Evolutionary conservation across 1,284 basidiomycete genomes (phyloP).

Genomic region (Austropuccinia psidii): DNA sequence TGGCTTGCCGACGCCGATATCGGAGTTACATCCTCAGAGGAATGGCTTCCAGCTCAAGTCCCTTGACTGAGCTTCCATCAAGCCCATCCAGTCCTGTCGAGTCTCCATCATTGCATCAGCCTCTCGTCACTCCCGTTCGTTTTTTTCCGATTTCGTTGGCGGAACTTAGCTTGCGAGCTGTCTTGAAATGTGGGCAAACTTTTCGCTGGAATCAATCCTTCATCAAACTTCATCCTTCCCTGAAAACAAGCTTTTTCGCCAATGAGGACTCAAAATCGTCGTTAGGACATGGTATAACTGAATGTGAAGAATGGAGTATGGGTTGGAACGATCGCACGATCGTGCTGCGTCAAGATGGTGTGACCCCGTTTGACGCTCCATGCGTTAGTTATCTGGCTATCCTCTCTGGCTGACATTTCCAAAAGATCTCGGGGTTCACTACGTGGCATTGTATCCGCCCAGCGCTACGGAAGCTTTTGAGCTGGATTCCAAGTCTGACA

Average conservation of each 20-base stretch:
- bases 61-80: too few species aligned
- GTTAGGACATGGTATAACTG: too few species aligned
- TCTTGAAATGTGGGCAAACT: slow-evolving; percentile 41
- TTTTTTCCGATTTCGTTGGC: slow-evolving; percentile 39
- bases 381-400: not conserved
- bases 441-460: slow-evolving; percentile 46
- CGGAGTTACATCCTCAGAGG: too few species aligned
- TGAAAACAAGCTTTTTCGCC: not conserved
- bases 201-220: slow-evolving; percentile 42
- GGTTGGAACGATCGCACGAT: slow-evolving; percentile 42
- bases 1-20: too few species aligned
- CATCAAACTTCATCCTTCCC: not conserved
- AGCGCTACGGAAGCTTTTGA: slow-evolving; percentile 45
- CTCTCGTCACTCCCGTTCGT: slow-evolving; percentile 42
- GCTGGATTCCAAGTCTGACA: slow-evolving; percentile 47
- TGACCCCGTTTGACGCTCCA: slow-evolving; percentile 3
- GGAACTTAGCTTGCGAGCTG: slow-evolving; percentile 42
- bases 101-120: too few species aligned
- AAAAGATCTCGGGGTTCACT: slow-evolving; percentile 49
- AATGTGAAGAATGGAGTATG: slow-evolving; percentile 41
- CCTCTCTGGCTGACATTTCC: not conserved
- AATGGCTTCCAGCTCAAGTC: too few species aligned
- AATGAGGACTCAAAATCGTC: not conserved
- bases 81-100: too few species aligned
- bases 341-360: slow-evolving; percentile 43